Base-by-base conservation (phyloP, 1,139 yeast species). In the Hyphopichia burtonii region DNA sequence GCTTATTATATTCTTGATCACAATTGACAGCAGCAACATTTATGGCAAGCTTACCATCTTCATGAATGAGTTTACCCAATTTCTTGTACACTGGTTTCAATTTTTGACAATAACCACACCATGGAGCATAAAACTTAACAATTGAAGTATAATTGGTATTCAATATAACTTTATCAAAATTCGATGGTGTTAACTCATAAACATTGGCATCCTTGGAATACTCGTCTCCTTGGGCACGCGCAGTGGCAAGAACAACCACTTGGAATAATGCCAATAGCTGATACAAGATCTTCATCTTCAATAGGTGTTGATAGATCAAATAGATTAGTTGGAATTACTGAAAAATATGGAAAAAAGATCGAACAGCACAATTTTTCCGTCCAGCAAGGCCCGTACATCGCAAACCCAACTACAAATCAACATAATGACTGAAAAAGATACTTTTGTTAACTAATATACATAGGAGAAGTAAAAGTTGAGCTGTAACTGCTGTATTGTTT, bases 51-150 rank as follows among this genome's bases (percentile, higher is more conserved):
- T 84, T 85, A 22, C 71, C 60, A 34, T 70, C 74, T 4, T 59
- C 49, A 23, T 74, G 72, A 11, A 86, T 66, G 34, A 66, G 64
- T 42, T 77, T 78, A 11, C 89, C 96, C 17, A 85, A 79, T 54
- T 82, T 84, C 43, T 71, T 69, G 59, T 72, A 85, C 1, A 79
- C 71, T 2, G 79, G 77, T 48, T 75, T 73, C 45, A 86, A 61
- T 46, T 80, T 74, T 48, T 78, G 73, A 55, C 94, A 86, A 57
- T 85, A 81, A 1, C 91, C 90, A 69, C 98, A 93, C 98, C 98
- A 93, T 31, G 98, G 98, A 4, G 98, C 98, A 61, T 93, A 93
- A 59, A 91, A 93, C 63, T 90, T 91, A 16, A 93, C 94, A 6
- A 91, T 68, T 2, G 96, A 68, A 3, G 96, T 85, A 52, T 88